Evolutionary conservation across 208 protist species (phyloP).

Genomic region (Trypanosoma melophagium): DNA sequence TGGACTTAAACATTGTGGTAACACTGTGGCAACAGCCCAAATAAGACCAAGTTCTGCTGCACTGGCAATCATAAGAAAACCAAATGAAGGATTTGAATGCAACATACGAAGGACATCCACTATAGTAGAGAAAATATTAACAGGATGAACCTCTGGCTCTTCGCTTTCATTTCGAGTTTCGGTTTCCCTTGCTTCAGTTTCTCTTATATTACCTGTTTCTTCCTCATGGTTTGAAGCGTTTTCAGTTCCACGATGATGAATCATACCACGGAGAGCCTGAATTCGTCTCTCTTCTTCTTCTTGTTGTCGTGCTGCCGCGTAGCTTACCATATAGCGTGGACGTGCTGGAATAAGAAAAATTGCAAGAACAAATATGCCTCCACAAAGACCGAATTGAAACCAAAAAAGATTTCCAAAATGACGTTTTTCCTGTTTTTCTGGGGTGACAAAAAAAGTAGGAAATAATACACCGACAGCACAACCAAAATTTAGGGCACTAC

Average conservation of each 20-base stretch:
- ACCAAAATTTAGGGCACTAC: constrained; percentile 65
- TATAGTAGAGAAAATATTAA: constrained; percentile 71
- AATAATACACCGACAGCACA: constrained; percentile 65
- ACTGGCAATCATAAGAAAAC: constrained; percentile 51
- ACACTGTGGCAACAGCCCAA: constrained; percentile 71
- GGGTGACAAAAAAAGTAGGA: constrained; percentile 69
- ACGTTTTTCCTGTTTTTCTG: constrained; percentile 35
- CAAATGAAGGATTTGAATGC: constrained; percentile 54
- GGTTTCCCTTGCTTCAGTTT: not conserved
- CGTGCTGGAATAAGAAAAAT: constrained; percentile 57
- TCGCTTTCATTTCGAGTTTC: not conserved
- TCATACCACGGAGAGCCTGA: constrained; percentile 21
- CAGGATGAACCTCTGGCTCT: constrained; percentile 37
- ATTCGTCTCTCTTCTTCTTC: constrained; percentile 36
- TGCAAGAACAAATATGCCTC: constrained; percentile 33
- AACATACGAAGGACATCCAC: constrained; percentile 55
- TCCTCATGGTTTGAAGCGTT: constrained; percentile 5
- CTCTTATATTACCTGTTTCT: not conserved
- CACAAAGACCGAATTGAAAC: constrained; percentile 63
- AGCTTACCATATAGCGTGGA: constrained; percentile 47
- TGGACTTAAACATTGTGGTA: constrained; percentile 68
- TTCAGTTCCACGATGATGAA: constrained; percentile 8
- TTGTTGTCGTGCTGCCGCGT: constrained; percentile 50
- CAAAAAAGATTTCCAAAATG: constrained; percentile 76
- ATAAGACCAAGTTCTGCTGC: constrained; percentile 71